Evolutionary conservation across 2,329 filamentous ascomycete genomes (phyloP), one percentile per base, ranked within the genome.

Genomic region (Lithohypha guttulata): DNA sequence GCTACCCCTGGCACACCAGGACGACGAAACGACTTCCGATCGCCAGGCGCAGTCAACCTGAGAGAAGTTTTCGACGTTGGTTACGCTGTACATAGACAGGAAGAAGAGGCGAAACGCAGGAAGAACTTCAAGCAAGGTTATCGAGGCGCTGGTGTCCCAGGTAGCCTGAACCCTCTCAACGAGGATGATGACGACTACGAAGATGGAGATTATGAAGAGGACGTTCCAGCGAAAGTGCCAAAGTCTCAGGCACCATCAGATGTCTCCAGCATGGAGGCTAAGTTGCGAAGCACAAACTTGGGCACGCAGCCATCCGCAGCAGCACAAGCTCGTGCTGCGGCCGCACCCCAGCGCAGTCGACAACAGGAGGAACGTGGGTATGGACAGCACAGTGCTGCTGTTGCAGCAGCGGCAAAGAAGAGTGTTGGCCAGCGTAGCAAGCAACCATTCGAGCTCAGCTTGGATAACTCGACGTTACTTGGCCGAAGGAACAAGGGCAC

Each of bases 11-110:
- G 46, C 10, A 61, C 59, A 6, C 56, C 57, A 3, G 69, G 69
- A 11, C 79, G 76, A 46, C 78, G 84, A 13, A 78, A 81, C 63
- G 91, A 98, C 59, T 98, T 96, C 77, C 77, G 91, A 42, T 96
- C 87, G 0, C 91, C 91, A 0, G 91, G 87, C 35, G 87, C 85
- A 2, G 81, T 98, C 61, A 96, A 96, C 57, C 68, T 98, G 9
- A 84, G 91, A 43, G 91, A 98, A 61, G 87, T 96, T 2, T 98
- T 98, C 51, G 91, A 98, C 55, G 89, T 98, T 34, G 81, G 85
- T n/a, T 98, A 98, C 55, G 89, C 91, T 6, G 91, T 98, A 6
- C 91, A 96, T 58, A 73, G 91, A 32, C 86, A 96, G 60, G 91
- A 96, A 61, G 91, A 98, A 58, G 91, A 96, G 61, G 80, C 77